A percentile compares a stretch with the other conserved stretches of the same genome.
Conservation (phyloP, 1,284 basidiomycete genomes). For the Wolfiporia cocos region DNA sequence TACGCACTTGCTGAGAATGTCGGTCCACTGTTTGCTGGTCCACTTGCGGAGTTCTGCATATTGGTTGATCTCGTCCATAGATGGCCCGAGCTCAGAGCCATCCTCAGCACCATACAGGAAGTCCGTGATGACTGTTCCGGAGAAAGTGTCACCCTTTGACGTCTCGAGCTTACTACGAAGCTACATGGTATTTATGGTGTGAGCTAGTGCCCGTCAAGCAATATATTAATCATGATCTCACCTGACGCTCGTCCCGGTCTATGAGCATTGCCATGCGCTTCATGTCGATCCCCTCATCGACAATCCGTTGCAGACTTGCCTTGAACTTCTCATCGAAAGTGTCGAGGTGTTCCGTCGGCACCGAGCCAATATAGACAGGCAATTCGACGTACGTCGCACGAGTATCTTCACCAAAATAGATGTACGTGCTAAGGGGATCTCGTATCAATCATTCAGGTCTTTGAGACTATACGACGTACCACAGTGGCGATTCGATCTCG, state of each 20-base stretch:
- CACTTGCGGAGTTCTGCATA: constrained; percentile 68
- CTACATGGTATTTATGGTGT: constrained; percentile 31
- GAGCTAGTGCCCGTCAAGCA: neutral
- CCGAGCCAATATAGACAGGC: constrained; percentile 76
- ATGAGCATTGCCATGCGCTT: constrained; percentile 86
- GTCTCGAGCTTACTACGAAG: constrained; percentile 73
- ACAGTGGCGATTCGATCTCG: constrained; percentile 88
- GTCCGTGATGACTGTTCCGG: constrained; percentile 73
- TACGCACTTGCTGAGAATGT: constrained; percentile 72
- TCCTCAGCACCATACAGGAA: constrained; percentile 86
- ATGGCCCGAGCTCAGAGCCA: constrained; percentile 71
- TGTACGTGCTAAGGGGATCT: constrained; percentile 56
- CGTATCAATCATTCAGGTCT: neutral
- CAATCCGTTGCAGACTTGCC: constrained; percentile 68
- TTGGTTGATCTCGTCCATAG: constrained; percentile 78
- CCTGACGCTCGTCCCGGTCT: constrained; percentile 84
- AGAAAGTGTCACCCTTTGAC: constrained; percentile 72
- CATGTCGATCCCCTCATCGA: constrained; percentile 84
- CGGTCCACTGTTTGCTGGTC: constrained; percentile 75
- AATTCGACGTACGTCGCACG: constrained; percentile 75
- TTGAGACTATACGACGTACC: constrained; percentile 42
- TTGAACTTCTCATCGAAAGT: constrained; percentile 69
- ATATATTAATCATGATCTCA: constrained; percentile 21
- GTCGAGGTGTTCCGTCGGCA: constrained; percentile 78
- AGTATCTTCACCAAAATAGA: constrained; percentile 79